Evolutionary conservation across 257 asterid genomes (phyloP), one percentile per base, ranked within the genome.

Genomic region (Coffea eugenioides): DNA sequence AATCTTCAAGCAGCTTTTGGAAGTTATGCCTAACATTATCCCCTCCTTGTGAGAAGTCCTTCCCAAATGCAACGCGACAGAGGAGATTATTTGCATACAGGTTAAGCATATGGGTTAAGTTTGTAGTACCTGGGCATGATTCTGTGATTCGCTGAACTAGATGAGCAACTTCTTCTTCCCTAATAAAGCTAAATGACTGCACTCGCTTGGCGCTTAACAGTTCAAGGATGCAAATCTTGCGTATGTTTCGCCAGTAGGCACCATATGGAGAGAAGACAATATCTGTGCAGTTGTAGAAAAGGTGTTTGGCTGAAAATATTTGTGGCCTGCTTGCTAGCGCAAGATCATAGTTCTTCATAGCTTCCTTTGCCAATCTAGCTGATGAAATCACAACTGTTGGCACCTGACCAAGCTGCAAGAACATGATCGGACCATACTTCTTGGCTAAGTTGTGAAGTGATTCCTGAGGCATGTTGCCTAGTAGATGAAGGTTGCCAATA

Each of bases 401-500:
- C 67, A 91, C 77, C 74, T 89, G 81, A 13, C 95, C 93, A 8
- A 91, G 92, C 81, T 88, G 87, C 43, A 91, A 49, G 57, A 75
- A 81, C 78, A 89, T 85, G 79, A 89, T 80, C 11, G 90, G 92
- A 62, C 95, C 95, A 14, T 27, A 80, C 70, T 79, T 84, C 76
- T 84, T 82, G 62, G 95, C 75, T 2, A 87, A 85, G 20, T 76
- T 46, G 78, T 69, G 69, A 36, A 90, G 88, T 36, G 91, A 86
- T 62, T 86, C 80, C 82, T 89, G 95, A 11, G 95, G 93, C 67
- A 81, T 74, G 51, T 82, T 84, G 6, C 95, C 87, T 0, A 90
- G 90, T 71, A 82, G 90, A 73, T 89, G 90, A 77, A 90, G 93
- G 82, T 90, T 90, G 51, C 95, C 95, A 3, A 90, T 86, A 34